These are phyloP conservation scores for Alternaria novae-zelandiae DNA, from an alignment of 2,329 filamentous ascomycete species.

Conservation along the genomic window DNA sequence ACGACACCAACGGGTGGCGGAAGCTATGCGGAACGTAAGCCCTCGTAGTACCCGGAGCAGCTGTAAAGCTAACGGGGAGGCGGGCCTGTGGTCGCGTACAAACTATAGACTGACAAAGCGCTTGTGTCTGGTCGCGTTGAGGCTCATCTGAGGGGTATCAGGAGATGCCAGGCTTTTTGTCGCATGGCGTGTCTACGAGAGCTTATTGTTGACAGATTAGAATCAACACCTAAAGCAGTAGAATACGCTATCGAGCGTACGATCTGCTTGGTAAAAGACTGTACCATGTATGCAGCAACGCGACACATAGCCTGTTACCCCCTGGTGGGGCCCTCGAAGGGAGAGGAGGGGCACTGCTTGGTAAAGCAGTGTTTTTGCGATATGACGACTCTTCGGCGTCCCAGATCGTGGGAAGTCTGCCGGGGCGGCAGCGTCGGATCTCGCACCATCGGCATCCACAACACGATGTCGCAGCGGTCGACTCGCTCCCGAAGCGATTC, in stretches of 20 bases:
- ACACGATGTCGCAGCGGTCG: neutral
- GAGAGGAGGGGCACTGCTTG: neutral
- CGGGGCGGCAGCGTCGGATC: neutral
- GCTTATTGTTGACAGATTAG: neutral
- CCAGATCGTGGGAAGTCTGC: neutral
- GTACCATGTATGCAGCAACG: neutral
- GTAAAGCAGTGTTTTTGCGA: neutral
- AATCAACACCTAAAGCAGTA: neutral
- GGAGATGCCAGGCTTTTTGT: neutral
- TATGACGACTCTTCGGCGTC: neutral
- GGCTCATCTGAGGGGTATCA: neutral
- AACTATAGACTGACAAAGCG: neutral
- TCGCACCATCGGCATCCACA: neutral
- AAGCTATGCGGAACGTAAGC: neutral
- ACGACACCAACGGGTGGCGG: neutral
- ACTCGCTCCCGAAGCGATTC: neutral
- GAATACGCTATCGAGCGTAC: neutral
- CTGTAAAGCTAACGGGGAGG: neutral
- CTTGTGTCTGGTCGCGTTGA: neutral
- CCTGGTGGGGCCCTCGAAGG: neutral
- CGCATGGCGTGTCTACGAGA: neutral
- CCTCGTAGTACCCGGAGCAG: neutral
- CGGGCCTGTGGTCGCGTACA: neutral
- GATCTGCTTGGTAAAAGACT: neutral
- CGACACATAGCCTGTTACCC: neutral